Conservation (phyloP, 108 stramenopile species). For the Fragilaria crotonensis region DNA sequence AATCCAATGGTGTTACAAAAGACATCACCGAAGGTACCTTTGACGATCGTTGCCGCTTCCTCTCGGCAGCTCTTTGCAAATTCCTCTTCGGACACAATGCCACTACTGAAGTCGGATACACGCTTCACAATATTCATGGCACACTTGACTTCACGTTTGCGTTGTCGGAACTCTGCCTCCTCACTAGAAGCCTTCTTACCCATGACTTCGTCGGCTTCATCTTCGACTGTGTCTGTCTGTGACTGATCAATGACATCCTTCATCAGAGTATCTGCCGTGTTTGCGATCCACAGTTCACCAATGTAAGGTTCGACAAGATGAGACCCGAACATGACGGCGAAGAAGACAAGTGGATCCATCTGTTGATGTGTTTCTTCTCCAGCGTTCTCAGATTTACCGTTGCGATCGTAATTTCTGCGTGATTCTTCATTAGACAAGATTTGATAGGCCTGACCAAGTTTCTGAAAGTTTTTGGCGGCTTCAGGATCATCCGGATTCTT, state of each 20-base stretch:
- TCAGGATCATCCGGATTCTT: constrained; percentile 83
- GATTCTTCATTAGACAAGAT: constrained; percentile 68
- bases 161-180: constrained; percentile 45
- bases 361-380: constrained; percentile 37
- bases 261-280: constrained; percentile 64
- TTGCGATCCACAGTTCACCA: constrained; percentile 80
- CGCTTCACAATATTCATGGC: constrained; percentile 52
- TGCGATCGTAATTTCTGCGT: constrained; percentile 74
- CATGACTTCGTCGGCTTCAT: constrained; percentile 18
- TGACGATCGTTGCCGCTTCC: constrained; percentile 70
- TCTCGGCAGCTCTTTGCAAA: constrained; percentile 30
- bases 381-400: constrained; percentile 52
- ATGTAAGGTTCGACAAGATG: constrained; percentile 75
- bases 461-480: constrained; percentile 76
- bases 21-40: constrained; percentile 58
- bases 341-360: constrained; percentile 78
- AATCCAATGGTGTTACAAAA: constrained; percentile 77
- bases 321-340: constrained; percentile 83
- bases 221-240: constrained; percentile 7
- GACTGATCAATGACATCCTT: constrained; percentile 32
- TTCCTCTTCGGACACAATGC: constrained; percentile 13
- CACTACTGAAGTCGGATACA: constrained; percentile 36
- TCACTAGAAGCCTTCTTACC: constrained; percentile 15
- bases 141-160: constrained; percentile 71
- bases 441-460: constrained; percentile 85